A percentile compares a stretch with the other conserved stretches of the same genome.
Evolutionary conservation across 2,329 filamentous ascomycete species (phyloP).

Genomic region (Aureobasidium sp.): DNA sequence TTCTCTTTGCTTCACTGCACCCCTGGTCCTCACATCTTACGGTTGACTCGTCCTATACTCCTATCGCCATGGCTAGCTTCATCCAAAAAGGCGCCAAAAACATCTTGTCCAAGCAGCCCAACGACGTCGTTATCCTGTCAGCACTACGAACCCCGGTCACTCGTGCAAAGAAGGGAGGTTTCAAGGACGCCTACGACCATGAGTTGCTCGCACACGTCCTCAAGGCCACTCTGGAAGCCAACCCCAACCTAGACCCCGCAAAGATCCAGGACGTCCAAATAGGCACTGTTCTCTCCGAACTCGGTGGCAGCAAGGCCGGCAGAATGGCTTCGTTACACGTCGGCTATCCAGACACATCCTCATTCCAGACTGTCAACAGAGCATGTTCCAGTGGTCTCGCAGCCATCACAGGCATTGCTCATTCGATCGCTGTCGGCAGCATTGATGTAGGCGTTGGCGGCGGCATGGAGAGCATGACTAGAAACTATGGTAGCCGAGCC

Average conservation of each 20-base stretch:
- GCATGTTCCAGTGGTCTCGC: slow-evolving; percentile 75
- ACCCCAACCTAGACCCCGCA: slow-evolving; percentile 61
- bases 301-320: slow-evolving; percentile 82
- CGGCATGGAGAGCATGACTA: slow-evolving; percentile 94
- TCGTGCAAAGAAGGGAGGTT: slow-evolving; percentile 71
- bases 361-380: slow-evolving; percentile 80
- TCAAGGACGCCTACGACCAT: slow-evolving; percentile 86
- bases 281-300: slow-evolving; percentile 81
- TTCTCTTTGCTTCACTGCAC: neutral
- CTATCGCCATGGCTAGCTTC: slow-evolving; percentile 10
- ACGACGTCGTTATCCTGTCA: slow-evolving; percentile 81
- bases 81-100: slow-evolving; percentile 53
- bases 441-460: slow-evolving; percentile 71
- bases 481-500: slow-evolving; percentile 78
- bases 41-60: neutral
- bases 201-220: slow-evolving; percentile 66
- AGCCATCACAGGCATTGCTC: slow-evolving; percentile 64
- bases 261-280: slow-evolving; percentile 73
- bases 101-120: slow-evolving; percentile 68
- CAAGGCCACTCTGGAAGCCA: slow-evolving; percentile 60
- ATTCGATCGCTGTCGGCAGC: slow-evolving; percentile 64
- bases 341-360: slow-evolving; percentile 62
- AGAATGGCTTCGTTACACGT: slow-evolving; percentile 85
- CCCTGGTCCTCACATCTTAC: neutral
- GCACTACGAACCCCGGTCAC: slow-evolving; percentile 84